Conservation (phyloP, 768 basidiomycete genomes). For the Ramaria rubella region DNA sequence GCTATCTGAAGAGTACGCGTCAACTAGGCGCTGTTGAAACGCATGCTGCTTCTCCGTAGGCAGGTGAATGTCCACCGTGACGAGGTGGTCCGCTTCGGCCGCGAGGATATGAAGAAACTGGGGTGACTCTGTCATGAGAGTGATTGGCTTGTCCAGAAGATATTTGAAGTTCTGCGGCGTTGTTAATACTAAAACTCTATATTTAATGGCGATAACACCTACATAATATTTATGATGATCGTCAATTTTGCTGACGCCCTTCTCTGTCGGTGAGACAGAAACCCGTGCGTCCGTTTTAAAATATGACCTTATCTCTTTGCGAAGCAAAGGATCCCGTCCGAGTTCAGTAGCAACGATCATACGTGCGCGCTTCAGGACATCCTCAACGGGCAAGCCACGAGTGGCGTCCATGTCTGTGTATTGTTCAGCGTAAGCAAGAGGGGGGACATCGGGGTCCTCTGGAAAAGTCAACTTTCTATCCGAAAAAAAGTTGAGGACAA, state of each 20-base stretch:
- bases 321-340: constrained; percentile 85
- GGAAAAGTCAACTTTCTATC: constrained; percentile 44
- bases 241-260: constrained; percentile 51
- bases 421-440: constrained; percentile 77
- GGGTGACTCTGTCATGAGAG: constrained; percentile 58
- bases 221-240: constrained; percentile 40
- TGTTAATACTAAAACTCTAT: background rate
- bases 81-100: constrained; percentile 84
- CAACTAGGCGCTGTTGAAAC: constrained; percentile 69
- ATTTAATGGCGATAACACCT: constrained; percentile 26
- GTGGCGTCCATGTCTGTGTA: constrained; percentile 65
- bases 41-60: constrained; percentile 53
- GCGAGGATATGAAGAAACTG: constrained; percentile 88
- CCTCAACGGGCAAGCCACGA: constrained; percentile 54
- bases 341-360: constrained; percentile 86
- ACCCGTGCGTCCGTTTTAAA: constrained; percentile 73
- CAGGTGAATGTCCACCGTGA: constrained; percentile 67
- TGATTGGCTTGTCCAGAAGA: constrained; percentile 68
- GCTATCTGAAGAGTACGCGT: constrained; percentile 79
- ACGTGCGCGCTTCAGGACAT: constrained; percentile 65
- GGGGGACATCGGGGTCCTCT: constrained; percentile 77
- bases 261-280: constrained; percentile 80
- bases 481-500: constrained; percentile 71
- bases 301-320: constrained; percentile 65
- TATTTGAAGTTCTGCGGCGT: constrained; percentile 86